Conservation (phyloP, 345 rosid species). For the Eutrema japonicum region DNA sequence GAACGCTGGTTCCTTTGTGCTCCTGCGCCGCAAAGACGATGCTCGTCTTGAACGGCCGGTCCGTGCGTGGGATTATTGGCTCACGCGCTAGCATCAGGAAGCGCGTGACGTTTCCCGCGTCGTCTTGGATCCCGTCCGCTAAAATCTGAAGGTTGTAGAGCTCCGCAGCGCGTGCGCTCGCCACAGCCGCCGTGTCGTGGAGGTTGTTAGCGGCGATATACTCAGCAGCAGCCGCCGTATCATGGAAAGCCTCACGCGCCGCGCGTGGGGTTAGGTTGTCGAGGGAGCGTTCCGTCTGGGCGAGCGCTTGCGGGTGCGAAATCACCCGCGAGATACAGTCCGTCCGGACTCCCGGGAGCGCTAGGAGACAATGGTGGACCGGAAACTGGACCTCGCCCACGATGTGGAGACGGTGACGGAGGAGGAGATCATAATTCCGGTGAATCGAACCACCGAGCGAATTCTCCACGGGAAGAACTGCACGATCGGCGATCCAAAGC, state of each 20-base stretch:
- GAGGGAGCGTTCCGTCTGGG: conserved; percentile 84
- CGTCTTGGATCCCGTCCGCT: conserved; percentile 93
- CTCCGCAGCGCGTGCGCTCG: conserved; percentile 88
- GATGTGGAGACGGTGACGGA: conserved; percentile 94
- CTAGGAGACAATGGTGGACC: conserved; percentile 92
- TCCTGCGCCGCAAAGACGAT: conserved; percentile 97
- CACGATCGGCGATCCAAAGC: conserved; percentile 97
- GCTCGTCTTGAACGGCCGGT: conserved; percentile 94
- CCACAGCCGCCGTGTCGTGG: conserved; percentile 87
- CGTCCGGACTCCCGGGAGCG: conserved; percentile 77
- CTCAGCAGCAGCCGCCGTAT: conserved; percentile 92
- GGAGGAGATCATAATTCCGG: conserved; percentile 90
- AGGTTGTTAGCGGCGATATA: conserved; percentile 74
- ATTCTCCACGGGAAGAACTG: conserved; percentile 89
- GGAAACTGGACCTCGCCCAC: conserved; percentile 96
- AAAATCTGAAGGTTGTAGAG: conserved; percentile 75
- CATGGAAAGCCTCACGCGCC: conserved; percentile 88
- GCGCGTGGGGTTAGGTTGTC: conserved; percentile 74
- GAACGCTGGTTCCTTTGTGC: conserved; percentile 85
- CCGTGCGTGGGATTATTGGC: conserved; percentile 92
- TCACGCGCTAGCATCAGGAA: conserved; percentile 97
- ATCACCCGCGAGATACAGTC: conserved; percentile 77
- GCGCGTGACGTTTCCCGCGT: conserved; percentile 80
- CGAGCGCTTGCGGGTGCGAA: conserved; percentile 91
- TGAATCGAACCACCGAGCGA: conserved; percentile 96